Evolutionary conservation across 1,284 basidiomycete species (phyloP).

Genomic region (Takashimella koratensis): DNA sequence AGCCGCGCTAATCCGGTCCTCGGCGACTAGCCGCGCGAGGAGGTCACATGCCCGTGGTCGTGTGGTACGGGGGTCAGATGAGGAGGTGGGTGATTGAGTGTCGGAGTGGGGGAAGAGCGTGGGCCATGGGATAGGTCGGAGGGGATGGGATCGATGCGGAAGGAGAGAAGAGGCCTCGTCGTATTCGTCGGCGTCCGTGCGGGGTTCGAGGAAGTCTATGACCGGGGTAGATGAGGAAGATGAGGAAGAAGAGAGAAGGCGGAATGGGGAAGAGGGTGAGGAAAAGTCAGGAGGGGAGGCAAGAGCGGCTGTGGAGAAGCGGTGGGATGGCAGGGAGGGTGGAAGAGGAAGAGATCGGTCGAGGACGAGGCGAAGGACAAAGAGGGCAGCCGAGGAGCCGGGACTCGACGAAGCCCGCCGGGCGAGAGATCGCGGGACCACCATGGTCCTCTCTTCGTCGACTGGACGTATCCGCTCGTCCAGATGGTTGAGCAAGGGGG

Average conservation of each 20-base stretch:
- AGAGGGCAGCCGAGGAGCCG: too few relatives aligned
- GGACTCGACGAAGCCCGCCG: too few relatives aligned
- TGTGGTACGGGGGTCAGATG: not conserved
- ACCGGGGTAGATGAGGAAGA: not conserved
- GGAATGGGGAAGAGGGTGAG: not conserved
- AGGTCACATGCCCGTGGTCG: constrained; percentile 27
- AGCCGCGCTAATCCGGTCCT: constrained; percentile 18
- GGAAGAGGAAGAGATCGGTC: not conserved
- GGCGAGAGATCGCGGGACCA: too few relatives aligned
- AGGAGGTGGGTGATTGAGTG: not conserved
- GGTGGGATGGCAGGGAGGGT: not conserved
- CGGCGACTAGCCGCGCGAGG: constrained; percentile 25
- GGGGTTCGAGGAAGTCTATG: constrained; percentile 29
- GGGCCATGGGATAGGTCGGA: constrained; percentile 36
- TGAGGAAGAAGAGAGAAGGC: not conserved
- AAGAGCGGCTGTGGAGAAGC: constrained; percentile 4
- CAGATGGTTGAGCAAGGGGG: too few relatives aligned
- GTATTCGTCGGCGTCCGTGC: constrained; percentile 27
- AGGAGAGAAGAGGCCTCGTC: constrained; percentile 17
- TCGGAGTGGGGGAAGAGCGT: constrained; percentile 26
- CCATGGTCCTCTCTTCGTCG: too few relatives aligned
- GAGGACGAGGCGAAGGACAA: constrained; percentile 20
- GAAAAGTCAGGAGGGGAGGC: not conserved
- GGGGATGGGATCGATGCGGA: constrained; percentile 9
- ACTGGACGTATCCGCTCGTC: too few relatives aligned